Conservation (phyloP, 768 basidiomycete genomes). For the Strobilomyces confusus region DNA sequence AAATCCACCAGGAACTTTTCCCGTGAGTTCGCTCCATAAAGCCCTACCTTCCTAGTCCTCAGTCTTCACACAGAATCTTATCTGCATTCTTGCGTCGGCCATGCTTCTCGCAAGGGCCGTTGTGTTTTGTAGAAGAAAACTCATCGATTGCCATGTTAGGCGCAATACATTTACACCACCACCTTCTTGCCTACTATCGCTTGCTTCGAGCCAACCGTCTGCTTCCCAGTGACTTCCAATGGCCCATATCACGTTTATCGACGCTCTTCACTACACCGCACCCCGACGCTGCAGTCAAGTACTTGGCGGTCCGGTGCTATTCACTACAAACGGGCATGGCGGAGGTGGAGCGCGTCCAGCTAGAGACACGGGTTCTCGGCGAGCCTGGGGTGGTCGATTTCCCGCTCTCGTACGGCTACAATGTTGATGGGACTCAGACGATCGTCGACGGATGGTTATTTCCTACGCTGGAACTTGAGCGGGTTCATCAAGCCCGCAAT, state of each 20-base stretch:
- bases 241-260: conserved; percentile 49
- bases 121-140: conserved; percentile 40
- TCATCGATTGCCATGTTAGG: conserved; percentile 35
- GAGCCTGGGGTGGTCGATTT: conserved; percentile 58
- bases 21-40: conserved; percentile 44
- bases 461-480: conserved; percentile 61
- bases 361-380: conserved; percentile 63
- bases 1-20: conserved; percentile 68
- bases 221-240: conserved; percentile 57
- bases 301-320: conserved; percentile 77
- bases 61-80: conserved; percentile 44
- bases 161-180: conserved; percentile 51
- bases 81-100: conserved; percentile 45
- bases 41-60: conserved; percentile 2
- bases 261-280: conserved; percentile 45
- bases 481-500: conserved; percentile 52
- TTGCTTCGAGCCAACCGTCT: conserved; percentile 70
- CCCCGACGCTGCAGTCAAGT: conserved; percentile 59
- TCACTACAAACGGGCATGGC: conserved; percentile 73
- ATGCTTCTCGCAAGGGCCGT: conserved; percentile 47
- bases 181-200: conserved; percentile 79
- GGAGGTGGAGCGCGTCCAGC: conserved; percentile 64
- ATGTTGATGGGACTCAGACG: conserved; percentile 42
- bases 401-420: conserved; percentile 50
- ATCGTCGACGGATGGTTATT: conserved; percentile 79